These are phyloP conservation scores for Thuidium tamariscinum DNA, from an alignment of 225 moss, liverwort and hornwort genomes.

Conservation along the genomic window DNA sequence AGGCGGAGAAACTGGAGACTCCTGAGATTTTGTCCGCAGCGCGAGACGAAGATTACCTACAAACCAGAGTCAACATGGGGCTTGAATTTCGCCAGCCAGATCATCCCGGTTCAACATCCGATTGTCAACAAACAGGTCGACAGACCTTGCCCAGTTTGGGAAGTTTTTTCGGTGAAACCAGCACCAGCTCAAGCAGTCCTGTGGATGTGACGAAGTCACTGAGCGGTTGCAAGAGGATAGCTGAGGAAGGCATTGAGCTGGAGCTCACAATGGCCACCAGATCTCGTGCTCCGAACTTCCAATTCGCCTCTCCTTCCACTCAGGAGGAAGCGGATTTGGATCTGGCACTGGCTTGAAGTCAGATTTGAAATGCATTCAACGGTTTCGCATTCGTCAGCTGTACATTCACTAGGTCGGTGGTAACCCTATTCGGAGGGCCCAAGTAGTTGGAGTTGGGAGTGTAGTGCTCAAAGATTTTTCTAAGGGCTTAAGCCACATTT, in stretches of 20 bases:
- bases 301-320: not conserved
- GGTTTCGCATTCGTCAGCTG: not conserved
- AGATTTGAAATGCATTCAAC: not conserved
- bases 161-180: not conserved
- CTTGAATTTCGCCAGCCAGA: not conserved
- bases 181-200: not conserved
- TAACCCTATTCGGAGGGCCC: not conserved
- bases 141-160: not conserved
- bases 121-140: not conserved
- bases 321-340: not conserved
- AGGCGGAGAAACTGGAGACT: not conserved
- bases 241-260: not conserved
- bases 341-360: slow-evolving; percentile 2
- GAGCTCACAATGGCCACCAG: slow-evolving; percentile 19
- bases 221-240: slow-evolving; percentile 1
- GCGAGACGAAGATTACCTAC: not conserved
- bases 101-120: not conserved
- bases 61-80: not conserved
- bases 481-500: not conserved
- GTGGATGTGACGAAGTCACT: not conserved
- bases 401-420: not conserved
- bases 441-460: not conserved
- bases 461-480: not conserved
- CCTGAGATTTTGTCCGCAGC: not conserved
- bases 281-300: not conserved